Conservation (phyloP, 768 basidiomycete genomes). For the Amanita jacksonii region DNA sequence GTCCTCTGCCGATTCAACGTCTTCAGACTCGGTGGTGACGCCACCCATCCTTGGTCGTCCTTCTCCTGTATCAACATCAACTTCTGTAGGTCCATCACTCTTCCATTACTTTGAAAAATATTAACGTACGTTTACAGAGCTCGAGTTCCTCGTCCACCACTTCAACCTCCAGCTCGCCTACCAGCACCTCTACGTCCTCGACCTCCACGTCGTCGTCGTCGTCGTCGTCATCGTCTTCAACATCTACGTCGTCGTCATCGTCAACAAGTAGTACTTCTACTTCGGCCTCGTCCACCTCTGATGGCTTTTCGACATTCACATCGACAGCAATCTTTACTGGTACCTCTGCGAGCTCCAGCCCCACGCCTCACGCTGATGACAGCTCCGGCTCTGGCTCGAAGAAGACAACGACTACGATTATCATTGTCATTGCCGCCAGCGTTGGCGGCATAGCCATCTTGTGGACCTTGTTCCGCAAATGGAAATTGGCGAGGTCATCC, state of each 20-base stretch:
- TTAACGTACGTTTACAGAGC: neutral
- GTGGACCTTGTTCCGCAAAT: conserved; percentile 90
- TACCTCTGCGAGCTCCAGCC: conserved; percentile 20
- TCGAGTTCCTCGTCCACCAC: neutral
- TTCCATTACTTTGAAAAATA: neutral
- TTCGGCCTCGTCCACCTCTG: conserved; percentile 10
- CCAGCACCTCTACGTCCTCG: conserved; percentile 12
- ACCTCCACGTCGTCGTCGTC: conserved; percentile 8
- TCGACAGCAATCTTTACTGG: conserved; percentile 20
- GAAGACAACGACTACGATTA: conserved; percentile 42
- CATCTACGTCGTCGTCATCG: conserved; percentile 10
- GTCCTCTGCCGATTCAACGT: conserved; percentile 3
- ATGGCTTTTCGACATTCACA: conserved; percentile 12
- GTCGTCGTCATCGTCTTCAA: conserved; percentile 7
- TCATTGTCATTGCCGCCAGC: conserved; percentile 62
- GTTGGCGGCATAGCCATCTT: conserved; percentile 61
- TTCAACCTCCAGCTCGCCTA: too few relatives aligned
- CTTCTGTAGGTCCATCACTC: conserved; percentile 1
- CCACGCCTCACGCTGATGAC: conserved; percentile 14
- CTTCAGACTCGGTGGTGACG: conserved; percentile 10
- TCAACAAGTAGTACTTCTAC: conserved; percentile 9
- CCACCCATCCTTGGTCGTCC: neutral
- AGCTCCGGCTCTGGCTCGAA: conserved; percentile 20
- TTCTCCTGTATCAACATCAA: neutral
- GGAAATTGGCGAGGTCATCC: conserved; percentile 77